Conservation (phyloP, 768 basidiomycete species). For the Trametes cinnabarina region DNA sequence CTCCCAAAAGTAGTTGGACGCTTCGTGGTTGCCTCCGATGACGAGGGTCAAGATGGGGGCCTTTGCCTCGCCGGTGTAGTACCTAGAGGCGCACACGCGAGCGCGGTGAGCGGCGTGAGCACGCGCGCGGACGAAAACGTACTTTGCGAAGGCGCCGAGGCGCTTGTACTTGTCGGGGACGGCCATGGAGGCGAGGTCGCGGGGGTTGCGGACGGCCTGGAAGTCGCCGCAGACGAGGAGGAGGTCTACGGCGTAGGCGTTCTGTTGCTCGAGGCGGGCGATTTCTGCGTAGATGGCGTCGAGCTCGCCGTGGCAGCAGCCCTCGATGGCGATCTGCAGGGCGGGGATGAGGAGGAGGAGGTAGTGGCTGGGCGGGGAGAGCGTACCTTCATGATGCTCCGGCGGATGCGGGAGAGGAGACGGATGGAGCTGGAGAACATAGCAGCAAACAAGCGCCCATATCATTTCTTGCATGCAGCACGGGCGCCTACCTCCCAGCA, state of each 20-base stretch:
- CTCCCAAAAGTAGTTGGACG: conserved; percentile 96
- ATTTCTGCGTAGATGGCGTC: conserved; percentile 82
- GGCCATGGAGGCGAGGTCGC: conserved; percentile 87
- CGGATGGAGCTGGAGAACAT: no score
- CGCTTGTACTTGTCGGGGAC: conserved; percentile 86
- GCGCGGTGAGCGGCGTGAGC: background rate
- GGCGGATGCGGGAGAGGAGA: no score
- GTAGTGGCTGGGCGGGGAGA: background rate
- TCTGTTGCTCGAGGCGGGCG: conserved; percentile 53
- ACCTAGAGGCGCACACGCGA: conserved; percentile 47
- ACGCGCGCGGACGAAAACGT: no score
- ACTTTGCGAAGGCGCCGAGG: conserved; percentile 85
- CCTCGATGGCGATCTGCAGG: conserved; percentile 81
- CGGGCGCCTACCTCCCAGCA: conserved; percentile 13
- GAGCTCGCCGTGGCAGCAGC: conserved; percentile 94
- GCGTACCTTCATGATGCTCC: conserved; percentile 3
- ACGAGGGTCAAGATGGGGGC: conserved; percentile 90
- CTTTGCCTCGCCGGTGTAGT: conserved; percentile 79
- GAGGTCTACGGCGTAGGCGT: conserved; percentile 72
- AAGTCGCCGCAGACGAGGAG: conserved; percentile 97
- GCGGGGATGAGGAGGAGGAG: background rate
- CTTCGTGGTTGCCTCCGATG: conserved; percentile 98
- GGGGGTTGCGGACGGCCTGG: conserved; percentile 82
- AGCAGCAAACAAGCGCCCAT: no score
- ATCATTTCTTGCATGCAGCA: background rate